Evolutionary conservation across 352 stramenopile species (phyloP).

Genomic region (Elongisporangium prolatum): DNA sequence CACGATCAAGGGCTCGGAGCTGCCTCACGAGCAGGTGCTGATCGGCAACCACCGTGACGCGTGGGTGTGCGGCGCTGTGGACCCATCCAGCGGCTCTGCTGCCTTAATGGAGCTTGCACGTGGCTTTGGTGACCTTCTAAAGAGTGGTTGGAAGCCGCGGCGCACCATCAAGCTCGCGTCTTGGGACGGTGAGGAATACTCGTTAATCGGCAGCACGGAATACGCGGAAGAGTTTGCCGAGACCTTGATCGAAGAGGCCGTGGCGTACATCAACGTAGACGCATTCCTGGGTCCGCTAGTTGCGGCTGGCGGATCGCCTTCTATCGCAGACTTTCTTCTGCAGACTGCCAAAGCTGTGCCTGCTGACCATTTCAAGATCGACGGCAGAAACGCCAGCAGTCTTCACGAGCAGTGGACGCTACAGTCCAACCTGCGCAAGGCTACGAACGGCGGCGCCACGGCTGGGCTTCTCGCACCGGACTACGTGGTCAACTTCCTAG

Average conservation of each 20-base stretch:
- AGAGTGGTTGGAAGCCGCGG: constrained; percentile 45
- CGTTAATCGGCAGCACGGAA: constrained; percentile 66
- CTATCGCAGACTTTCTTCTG: constrained; percentile 45
- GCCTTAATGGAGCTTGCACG: constrained; percentile 60
- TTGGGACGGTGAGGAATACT: constrained; percentile 78
- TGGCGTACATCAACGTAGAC: constrained; percentile 82
- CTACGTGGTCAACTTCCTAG: constrained; percentile 30
- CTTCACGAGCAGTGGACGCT: constrained; percentile 10
- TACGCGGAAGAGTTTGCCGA: constrained; percentile 50
- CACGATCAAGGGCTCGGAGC: constrained; percentile 21
- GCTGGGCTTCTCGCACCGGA: constrained; percentile 20
- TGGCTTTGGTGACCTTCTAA: constrained; percentile 48
- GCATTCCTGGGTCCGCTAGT: constrained; percentile 45
- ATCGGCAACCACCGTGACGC: constrained; percentile 78
- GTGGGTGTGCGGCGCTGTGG: constrained; percentile 70
- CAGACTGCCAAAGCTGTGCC: constrained; percentile 39
- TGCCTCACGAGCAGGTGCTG: constrained; percentile 41
- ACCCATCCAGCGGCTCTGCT: constrained; percentile 62
- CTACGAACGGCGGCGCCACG: background rate
- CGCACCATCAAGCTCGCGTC: constrained; percentile 65
- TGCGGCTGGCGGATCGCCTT: constrained; percentile 39
- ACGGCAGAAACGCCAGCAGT: constrained; percentile 8
- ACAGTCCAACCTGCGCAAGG: background rate
- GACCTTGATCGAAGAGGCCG: constrained; percentile 36
- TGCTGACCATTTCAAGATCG: constrained; percentile 17